Conservation (phyloP, 306 rosid genomes). For the Trichosanthes cucumerina region DNA sequence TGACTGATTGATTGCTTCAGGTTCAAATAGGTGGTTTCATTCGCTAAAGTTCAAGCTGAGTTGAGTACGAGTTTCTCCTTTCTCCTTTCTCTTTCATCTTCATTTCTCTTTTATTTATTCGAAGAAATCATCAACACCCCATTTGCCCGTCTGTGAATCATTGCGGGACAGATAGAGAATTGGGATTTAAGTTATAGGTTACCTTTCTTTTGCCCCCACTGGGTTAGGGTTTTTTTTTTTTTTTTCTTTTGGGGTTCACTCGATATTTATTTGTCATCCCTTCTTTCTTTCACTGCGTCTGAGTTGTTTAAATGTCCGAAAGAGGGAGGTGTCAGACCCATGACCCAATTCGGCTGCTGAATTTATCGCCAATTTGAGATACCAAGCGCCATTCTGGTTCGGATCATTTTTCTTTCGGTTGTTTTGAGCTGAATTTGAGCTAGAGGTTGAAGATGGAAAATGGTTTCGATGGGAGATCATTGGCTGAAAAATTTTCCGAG, state of each 20-base stretch:
- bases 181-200: constrained; percentile 1
- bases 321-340: background rate
- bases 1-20: background rate
- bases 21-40: background rate
- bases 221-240: background rate
- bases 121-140: constrained; percentile 5
- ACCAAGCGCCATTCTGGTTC: background rate
- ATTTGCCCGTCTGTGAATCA: background rate
- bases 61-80: background rate
- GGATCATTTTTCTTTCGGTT: background rate
- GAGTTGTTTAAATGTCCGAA: background rate
- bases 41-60: background rate
- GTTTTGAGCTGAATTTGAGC: background rate
- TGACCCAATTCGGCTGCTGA: background rate
- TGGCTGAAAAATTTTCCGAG: constrained; percentile 62
- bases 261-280: background rate
- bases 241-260: background rate
- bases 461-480: constrained; percentile 50
- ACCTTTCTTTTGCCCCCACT: background rate
- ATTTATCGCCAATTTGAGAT: background rate
- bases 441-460: constrained; percentile 57
- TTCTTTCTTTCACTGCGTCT: background rate
- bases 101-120: background rate
- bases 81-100: background rate
- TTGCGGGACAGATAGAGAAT: constrained; percentile 5